Percentiles rank a stretch among this genome's conserved stretches.
phyloP scores from a whole-genome alignment of 2,329 filamentous ascomycete species.

The Beauveria caledonica region DNA sequence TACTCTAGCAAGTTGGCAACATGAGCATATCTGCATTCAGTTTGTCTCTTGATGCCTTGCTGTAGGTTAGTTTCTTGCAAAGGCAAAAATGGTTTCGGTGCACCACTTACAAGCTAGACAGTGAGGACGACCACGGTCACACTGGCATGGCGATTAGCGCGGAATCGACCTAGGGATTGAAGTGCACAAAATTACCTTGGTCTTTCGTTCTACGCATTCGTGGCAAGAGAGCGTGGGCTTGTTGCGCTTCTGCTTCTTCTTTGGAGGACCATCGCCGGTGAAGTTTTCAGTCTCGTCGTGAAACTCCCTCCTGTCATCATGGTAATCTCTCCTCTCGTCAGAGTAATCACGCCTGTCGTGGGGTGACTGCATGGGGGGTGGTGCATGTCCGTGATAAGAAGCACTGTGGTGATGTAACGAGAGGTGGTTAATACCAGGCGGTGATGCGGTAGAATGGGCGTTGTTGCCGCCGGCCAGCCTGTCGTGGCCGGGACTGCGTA shows the following conservation, averaged over 20 bases:
- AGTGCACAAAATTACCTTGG: conserved; percentile 50
- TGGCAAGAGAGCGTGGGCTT: conserved; percentile 74
- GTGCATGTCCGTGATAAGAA: conserved; percentile 6
- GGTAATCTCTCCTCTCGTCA: conserved; percentile 4
- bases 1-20: conserved; percentile 72
- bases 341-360: conserved; percentile 3
- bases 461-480: neutral
- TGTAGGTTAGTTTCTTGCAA: conserved; percentile 16
- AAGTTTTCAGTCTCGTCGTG: conserved; percentile 7
- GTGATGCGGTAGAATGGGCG: conserved; percentile 3
- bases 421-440: neutral
- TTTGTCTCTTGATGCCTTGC: conserved; percentile 66
- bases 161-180: neutral
- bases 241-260: conserved; percentile 75
- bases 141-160: conserved; percentile 37
- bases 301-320: conserved; percentile 8
- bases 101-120: conserved; percentile 56
- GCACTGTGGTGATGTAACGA: conserved; percentile 3
- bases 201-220: conserved; percentile 76
- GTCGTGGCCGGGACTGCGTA: conserved; percentile 7
- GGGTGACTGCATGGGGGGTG: neutral
- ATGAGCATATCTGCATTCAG: conserved; percentile 65
- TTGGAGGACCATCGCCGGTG: conserved; percentile 32
- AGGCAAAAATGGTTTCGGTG: conserved; percentile 2
- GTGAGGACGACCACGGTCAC: conserved; percentile 64